Evolutionary conservation across 257 asterid genomes (phyloP).

Genomic region (Capsicum pubescens): DNA sequence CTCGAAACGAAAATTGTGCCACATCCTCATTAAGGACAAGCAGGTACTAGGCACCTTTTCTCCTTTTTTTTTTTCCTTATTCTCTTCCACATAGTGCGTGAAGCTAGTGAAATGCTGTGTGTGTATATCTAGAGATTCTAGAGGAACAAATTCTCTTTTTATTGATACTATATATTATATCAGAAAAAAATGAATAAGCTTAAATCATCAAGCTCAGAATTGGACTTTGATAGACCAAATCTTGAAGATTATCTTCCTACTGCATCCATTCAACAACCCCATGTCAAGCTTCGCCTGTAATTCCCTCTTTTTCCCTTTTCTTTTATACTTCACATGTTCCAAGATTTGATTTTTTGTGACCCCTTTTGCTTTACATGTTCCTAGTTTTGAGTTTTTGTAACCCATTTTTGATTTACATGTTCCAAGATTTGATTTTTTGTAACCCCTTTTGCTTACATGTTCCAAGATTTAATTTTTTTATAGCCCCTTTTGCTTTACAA

Average conservation of each 20-base stretch:
- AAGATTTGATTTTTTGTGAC: neutral
- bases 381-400: neutral
- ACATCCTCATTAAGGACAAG: too few species aligned
- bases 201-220: slow-evolving; percentile 62
- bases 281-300: slow-evolving; percentile 80
- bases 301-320: neutral
- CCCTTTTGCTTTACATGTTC: neutral
- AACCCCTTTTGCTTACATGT: neutral
- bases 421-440: neutral
- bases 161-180: neutral
- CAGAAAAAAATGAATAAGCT: slow-evolving; percentile 1
- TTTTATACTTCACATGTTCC: neutral
- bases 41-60: too few species aligned
- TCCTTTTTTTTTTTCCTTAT: too few species aligned
- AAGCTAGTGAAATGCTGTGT: neutral
- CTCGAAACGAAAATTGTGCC: too few species aligned
- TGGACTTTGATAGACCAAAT: slow-evolving; percentile 93
- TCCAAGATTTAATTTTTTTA: neutral
- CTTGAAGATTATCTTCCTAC: slow-evolving; percentile 90
- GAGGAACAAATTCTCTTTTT: neutral
- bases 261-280: slow-evolving; percentile 86
- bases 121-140: neutral
- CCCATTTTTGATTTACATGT: neutral
- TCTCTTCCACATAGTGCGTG: neutral
- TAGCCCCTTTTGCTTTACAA: neutral